A percentile compares a stretch with the other conserved stretches of the same genome.
Evolutionary conservation across 2,329 filamentous ascomycete genomes (phyloP).

Genomic region (Fusarium phyllophilum): DNA sequence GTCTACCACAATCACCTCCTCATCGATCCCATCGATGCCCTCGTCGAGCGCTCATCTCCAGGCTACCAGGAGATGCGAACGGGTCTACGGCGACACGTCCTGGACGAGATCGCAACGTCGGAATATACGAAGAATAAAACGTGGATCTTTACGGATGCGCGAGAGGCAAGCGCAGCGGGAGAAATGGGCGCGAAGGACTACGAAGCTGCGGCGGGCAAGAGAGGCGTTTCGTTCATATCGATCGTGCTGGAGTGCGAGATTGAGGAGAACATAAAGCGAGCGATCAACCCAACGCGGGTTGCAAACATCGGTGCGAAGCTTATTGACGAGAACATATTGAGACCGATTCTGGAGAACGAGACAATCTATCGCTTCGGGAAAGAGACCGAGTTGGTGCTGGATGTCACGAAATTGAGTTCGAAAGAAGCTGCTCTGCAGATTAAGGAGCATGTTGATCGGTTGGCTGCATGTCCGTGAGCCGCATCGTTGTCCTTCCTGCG

Average conservation of each 20-base stretch:
- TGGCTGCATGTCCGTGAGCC: neutral
- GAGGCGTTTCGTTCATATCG: neutral
- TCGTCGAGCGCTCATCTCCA: neutral
- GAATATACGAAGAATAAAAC: neutral
- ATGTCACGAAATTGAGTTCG: neutral
- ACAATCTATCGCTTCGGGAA: neutral
- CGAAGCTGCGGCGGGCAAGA: fast-evolving
- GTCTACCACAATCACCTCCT: neutral
- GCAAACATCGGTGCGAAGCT: fast-evolving
- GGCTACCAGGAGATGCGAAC: neutral
- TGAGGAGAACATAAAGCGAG: neutral
- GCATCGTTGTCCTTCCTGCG: neutral
- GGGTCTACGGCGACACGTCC: neutral
- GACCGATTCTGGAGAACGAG: neutral
- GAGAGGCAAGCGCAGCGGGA: neutral
- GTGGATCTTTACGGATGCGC: neutral
- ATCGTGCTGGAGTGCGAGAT: neutral
- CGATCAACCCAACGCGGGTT: fast-evolving
- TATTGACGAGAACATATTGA: neutral
- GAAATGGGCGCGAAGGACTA: neutral
- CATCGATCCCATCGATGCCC: neutral
- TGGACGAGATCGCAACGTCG: neutral
- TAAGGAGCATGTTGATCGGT: neutral
- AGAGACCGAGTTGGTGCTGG: neutral
- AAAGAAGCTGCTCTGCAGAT: neutral